Conservation (phyloP, 2,329 filamentous ascomycete genomes). For the Botryotinia globosa region DNA sequence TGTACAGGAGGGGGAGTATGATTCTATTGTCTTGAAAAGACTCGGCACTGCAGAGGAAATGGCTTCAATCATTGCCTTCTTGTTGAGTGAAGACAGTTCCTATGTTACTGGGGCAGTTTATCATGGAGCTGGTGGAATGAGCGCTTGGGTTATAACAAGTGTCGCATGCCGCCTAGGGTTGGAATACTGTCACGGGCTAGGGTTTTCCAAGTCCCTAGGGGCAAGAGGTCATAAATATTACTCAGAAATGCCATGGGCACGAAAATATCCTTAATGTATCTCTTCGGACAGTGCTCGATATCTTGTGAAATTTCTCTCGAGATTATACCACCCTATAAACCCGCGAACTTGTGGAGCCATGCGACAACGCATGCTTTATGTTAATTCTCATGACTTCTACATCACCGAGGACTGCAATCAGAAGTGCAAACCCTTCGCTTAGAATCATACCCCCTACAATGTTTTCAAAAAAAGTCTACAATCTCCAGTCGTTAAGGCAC, state of each 20-base stretch:
- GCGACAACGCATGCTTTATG: background rate
- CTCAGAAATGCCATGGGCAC: background rate
- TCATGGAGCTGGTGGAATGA: conserved; percentile 34
- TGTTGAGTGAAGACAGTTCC: conserved; percentile 41
- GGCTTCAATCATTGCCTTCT: conserved; percentile 44
- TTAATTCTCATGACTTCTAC: background rate
- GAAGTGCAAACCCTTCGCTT: background rate
- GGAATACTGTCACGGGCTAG: too few relatives aligned
- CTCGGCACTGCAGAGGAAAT: conserved; percentile 49
- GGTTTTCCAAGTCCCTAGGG: too few relatives aligned
- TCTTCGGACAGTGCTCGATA: background rate
- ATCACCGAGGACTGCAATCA: background rate
- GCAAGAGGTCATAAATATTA: background rate
- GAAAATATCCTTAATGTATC: background rate
- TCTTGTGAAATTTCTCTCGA: background rate
- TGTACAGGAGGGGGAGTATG: conserved; percentile 37
- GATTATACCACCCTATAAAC: background rate
- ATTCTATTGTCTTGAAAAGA: conserved; percentile 41
- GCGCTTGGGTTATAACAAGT: conserved; percentile 23
- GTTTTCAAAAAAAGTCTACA: background rate
- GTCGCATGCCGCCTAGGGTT: too few relatives aligned
- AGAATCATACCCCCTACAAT: background rate
- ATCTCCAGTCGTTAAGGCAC: background rate
- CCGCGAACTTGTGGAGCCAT: background rate
- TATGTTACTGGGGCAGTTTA: conserved; percentile 36